Conservation (phyloP, 371 early-diverging fungal species). For the Mycotypha africana region DNA sequence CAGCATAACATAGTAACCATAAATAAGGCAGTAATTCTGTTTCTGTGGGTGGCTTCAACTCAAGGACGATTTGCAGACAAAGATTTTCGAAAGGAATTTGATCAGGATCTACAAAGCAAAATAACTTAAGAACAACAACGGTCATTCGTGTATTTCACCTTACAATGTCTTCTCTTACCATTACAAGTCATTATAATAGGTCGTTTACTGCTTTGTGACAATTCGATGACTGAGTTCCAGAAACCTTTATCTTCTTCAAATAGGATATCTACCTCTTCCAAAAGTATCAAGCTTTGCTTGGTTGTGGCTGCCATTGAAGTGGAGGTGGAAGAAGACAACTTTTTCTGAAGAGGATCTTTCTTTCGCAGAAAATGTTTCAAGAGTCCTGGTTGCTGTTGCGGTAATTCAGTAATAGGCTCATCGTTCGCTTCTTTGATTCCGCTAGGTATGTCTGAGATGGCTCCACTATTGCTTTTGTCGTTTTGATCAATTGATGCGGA, state of each 20-base stretch:
- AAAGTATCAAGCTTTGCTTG: conserved; percentile 62
- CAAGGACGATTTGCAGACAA: conserved; percentile 15
- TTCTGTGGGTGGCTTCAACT: conserved; percentile 15
- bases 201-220: conserved; percentile 69
- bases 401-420: no score
- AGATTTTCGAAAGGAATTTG: conserved; percentile 22
- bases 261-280: conserved; percentile 81
- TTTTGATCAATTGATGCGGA: not conserved
- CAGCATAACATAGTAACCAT: conserved; percentile 31
- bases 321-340: not conserved
- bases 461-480: not conserved
- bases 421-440: no score
- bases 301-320: not conserved
- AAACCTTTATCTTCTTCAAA: conserved; percentile 83
- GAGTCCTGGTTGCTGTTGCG: not conserved
- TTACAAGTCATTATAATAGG: conserved; percentile 84
- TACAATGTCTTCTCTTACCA: conserved; percentile 30
- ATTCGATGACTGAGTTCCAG: conserved; percentile 63
- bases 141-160: not conserved
- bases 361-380: conserved; percentile 7
- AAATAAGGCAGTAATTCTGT: conserved; percentile 25
- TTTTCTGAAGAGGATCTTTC: not conserved
- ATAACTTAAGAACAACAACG: not conserved
- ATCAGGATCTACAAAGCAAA: conserved; percentile 14
- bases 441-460: no score